phyloP scores from a whole-genome alignment of 2,329 filamentous ascomycete species.

The Trichophyton schoenleinii region DNA sequence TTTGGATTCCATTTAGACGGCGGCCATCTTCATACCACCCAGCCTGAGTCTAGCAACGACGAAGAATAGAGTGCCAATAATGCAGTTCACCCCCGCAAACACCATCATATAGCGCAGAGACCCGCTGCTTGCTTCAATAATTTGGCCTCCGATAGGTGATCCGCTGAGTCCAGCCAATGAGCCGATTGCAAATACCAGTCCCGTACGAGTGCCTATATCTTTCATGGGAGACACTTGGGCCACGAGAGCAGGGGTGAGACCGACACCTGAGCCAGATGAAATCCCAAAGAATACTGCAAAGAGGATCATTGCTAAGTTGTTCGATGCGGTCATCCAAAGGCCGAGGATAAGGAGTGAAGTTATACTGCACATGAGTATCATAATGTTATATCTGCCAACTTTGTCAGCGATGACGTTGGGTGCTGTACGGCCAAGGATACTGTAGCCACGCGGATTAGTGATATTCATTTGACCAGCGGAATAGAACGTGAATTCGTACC shows the following conservation, averaged over 20 bases:
- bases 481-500: background rate
- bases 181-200: background rate
- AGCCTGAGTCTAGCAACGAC: background rate
- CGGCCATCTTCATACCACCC: background rate
- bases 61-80: background rate
- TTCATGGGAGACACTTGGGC: slow-evolving; percentile 2
- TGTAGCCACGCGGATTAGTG: background rate
- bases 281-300: background rate
- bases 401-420: slow-evolving; percentile 1
- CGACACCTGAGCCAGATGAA: background rate
- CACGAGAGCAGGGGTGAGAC: background rate
- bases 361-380: background rate
- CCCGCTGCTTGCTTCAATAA: background rate
- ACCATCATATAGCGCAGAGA: slow-evolving; percentile 1
- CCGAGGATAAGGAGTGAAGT: background rate
- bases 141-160: background rate
- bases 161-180: background rate
- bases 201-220: background rate
- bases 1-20: background rate
- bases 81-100: background rate
- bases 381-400: background rate
- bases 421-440: background rate
- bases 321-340: background rate
- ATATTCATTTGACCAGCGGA: background rate
- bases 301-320: background rate